Evolutionary conservation across 2,329 filamentous ascomycete genomes (phyloP).

Genomic region (Lizonia empirigonia): DNA sequence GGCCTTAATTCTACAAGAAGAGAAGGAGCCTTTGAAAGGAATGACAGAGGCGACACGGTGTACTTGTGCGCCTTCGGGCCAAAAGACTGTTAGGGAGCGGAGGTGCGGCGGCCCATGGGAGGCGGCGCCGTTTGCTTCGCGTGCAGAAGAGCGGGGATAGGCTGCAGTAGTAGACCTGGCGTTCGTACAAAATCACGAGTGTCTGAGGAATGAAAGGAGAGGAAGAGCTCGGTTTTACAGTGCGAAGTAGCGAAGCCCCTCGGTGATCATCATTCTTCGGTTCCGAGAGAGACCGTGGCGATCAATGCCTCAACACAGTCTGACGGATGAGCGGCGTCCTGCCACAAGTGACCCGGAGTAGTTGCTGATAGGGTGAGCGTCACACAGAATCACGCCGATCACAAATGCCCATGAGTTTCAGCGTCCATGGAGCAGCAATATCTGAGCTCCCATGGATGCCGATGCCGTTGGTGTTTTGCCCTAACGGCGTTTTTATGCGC

Average conservation of each 20-base stretch:
- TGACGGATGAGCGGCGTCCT: conserved; percentile 18
- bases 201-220: conserved; percentile 17
- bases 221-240: conserved; percentile 14
- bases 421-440: conserved; percentile 5
- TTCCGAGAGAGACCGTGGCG: conserved; percentile 18
- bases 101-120: conserved; percentile 17
- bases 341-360: conserved; percentile 12
- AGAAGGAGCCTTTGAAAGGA: conserved; percentile 5
- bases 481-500: conserved; percentile 13
- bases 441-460: conserved; percentile 7
- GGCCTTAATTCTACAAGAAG: conserved; percentile 11
- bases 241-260: conserved; percentile 12
- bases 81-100: conserved; percentile 9
- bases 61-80: conserved; percentile 6
- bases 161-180: conserved; percentile 10
- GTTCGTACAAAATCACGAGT: conserved; percentile 12
- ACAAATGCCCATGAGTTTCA: conserved; percentile 4
- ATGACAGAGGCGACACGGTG: conserved; percentile 9
- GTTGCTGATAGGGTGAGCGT: conserved; percentile 10
- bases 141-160: conserved; percentile 15
- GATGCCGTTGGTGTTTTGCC: conserved; percentile 25
- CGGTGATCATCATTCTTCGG: conserved; percentile 21
- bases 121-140: conserved; percentile 14
- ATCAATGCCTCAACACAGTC: conserved; percentile 16
- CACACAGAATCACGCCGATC: conserved; percentile 8